phyloP scores from a whole-genome alignment of 2,329 filamentous ascomycete species.

The Fusarium domesticum region DNA sequence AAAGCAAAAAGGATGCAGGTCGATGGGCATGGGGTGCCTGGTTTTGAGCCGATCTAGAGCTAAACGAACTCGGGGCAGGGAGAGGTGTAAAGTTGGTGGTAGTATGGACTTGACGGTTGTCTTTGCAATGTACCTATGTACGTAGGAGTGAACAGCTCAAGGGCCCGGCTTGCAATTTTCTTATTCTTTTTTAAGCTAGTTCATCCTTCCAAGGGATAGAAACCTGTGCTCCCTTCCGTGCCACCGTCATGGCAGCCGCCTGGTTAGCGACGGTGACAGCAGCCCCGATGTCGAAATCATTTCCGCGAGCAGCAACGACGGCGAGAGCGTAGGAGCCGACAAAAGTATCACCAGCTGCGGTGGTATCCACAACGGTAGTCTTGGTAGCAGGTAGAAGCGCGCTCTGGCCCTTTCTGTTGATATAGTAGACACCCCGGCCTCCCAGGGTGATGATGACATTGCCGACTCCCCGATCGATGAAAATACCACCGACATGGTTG shows the following conservation, averaged over 20 bases:
- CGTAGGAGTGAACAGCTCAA: conserved; percentile 1
- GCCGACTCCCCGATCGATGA: conserved; percentile 66
- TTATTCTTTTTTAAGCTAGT: conserved; percentile 29
- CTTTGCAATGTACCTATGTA: conserved; percentile 3
- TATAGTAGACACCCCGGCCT: conserved; percentile 70
- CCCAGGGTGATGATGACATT: conserved; percentile 85
- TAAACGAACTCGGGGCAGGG: too few relatives aligned
- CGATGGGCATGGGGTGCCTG: conserved; percentile 31
- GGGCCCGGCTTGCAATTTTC: neutral
- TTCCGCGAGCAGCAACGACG: conserved; percentile 50
- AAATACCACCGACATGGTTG: conserved; percentile 51
- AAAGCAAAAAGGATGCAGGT: conserved; percentile 27
- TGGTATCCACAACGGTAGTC: conserved; percentile 83
- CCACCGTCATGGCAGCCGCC: conserved; percentile 42
- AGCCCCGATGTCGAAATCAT: conserved; percentile 51
- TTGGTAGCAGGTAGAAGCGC: conserved; percentile 61
- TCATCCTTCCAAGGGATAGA: conserved; percentile 47
- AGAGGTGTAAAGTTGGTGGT: conserved; percentile 3
- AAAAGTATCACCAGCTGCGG: conserved; percentile 91
- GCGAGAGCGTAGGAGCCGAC: conserved; percentile 82
- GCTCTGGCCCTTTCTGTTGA: conserved; percentile 41
- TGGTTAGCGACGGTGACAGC: conserved; percentile 55
- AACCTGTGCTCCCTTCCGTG: conserved; percentile 41
- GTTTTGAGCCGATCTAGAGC: conserved; percentile 26
- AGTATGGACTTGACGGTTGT: conserved; percentile 2